Evolutionary conservation across 768 basidiomycete genomes (phyloP).

Genomic region (Lactifluus subvellereus): DNA sequence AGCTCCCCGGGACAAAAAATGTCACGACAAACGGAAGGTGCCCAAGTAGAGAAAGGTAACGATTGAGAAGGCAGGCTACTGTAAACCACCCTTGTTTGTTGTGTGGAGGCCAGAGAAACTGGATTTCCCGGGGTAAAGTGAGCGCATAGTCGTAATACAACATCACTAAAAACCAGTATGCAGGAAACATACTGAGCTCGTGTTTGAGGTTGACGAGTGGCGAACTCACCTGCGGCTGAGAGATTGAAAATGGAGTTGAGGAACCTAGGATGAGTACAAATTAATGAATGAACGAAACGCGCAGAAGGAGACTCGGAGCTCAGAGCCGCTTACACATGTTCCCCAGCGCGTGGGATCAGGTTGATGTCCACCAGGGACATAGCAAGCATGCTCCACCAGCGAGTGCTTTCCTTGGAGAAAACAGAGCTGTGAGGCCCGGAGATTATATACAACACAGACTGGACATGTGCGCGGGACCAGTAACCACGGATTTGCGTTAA

Average conservation of each 20-base stretch:
- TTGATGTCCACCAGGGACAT: conserved; percentile 8
- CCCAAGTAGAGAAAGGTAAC: conserved; percentile 43
- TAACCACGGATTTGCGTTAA: conserved; percentile 1
- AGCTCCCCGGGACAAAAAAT: conserved; percentile 15
- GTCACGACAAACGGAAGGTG: conserved; percentile 26
- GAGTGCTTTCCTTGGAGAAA: background rate
- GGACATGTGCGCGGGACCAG: background rate
- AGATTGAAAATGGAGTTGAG: conserved; percentile 1
- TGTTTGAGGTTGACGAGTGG: background rate
- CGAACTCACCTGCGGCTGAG: conserved; percentile 5
- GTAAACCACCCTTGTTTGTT: conserved; percentile 36
- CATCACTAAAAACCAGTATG: conserved; percentile 22
- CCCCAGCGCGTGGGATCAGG: background rate
- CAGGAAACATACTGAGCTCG: background rate
- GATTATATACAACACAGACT: background rate
- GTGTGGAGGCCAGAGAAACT: conserved; percentile 38
- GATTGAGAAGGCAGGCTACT: conserved; percentile 44
- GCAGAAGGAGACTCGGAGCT: background rate
- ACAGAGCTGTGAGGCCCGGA: background rate
- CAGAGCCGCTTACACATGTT: background rate
- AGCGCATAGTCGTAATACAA: conserved; percentile 32
- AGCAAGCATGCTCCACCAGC: background rate
- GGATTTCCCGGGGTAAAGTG: conserved; percentile 34
- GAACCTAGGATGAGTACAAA: background rate
- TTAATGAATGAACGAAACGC: background rate